Evolutionary conservation across 805 yeast species (phyloP).

Genomic region (Grigorovia jiainica): DNA sequence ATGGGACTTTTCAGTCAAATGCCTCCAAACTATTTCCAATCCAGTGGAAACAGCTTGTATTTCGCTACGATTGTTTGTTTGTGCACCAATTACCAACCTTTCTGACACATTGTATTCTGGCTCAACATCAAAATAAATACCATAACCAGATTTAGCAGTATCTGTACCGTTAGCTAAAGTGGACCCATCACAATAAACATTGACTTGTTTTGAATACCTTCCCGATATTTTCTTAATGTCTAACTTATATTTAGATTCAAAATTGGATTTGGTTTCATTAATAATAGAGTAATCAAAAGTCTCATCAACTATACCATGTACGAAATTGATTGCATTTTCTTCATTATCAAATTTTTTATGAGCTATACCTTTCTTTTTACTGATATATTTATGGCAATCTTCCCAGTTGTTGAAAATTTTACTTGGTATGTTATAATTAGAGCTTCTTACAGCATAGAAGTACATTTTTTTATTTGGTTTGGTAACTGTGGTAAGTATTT

Average conservation of each 20-base stretch:
- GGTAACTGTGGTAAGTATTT: no score
- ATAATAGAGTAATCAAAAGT: slow-evolving; percentile 14
- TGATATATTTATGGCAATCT: slow-evolving; percentile 25
- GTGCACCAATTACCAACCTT: slow-evolving; percentile 38
- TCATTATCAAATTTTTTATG: slow-evolving; percentile 34
- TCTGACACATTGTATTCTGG: slow-evolving; percentile 39
- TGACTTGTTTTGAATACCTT: slow-evolving; percentile 6
- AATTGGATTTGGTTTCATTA: slow-evolving; percentile 10
- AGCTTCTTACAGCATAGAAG: slow-evolving; percentile 31
- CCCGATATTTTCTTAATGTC: neutral
- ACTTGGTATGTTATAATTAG: slow-evolving; percentile 17
- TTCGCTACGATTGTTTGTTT: slow-evolving; percentile 76
- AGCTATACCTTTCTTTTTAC: slow-evolving; percentile 30
- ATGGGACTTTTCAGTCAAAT: slow-evolving; percentile 10
- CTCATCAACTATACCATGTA: slow-evolving; percentile 11
- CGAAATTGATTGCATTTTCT: slow-evolving; percentile 29
- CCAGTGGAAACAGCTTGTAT: slow-evolving; percentile 58
- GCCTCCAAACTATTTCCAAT: slow-evolving; percentile 32
- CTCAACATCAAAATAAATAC: slow-evolving; percentile 62
- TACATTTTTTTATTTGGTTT: no score
- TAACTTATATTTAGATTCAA: slow-evolving; percentile 7
- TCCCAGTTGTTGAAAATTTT: slow-evolving; percentile 26
- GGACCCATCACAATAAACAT: slow-evolving; percentile 74
- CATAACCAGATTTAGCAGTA: slow-evolving; percentile 46
- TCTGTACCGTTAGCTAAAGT: slow-evolving; percentile 47